Conservation (phyloP, 371 early-diverging fungal species). For the Mortierella sp. region DNA sequence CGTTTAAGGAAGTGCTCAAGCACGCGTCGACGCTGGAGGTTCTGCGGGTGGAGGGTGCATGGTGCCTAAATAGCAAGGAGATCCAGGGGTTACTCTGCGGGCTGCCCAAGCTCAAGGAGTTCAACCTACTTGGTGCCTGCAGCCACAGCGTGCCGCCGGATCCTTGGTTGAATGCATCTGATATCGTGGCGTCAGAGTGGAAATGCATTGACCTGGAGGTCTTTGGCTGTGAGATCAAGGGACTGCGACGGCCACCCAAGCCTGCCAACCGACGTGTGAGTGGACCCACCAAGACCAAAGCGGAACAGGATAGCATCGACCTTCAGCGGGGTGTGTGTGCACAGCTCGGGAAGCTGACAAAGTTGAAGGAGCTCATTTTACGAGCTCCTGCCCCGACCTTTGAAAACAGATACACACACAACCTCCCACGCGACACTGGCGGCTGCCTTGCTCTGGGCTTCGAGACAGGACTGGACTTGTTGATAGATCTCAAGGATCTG, state of each 20-base stretch:
- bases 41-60: neutral
- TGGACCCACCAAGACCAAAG: neutral
- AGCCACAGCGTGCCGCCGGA: neutral
- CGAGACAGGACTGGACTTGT: neutral
- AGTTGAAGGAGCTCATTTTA: neutral
- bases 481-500: neutral
- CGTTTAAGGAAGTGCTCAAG: neutral
- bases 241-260: neutral
- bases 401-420: neutral
- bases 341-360: neutral
- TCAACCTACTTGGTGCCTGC: neutral
- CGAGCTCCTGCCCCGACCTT: neutral
- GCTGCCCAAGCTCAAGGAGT: slow-evolving; percentile 1
- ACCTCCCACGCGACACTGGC: neutral
- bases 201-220: neutral
- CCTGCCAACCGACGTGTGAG: no score
- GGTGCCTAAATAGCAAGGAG: neutral
- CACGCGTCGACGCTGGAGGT: neutral
- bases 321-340: neutral
- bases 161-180: neutral
- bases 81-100: neutral
- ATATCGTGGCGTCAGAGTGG: neutral
- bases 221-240: neutral
- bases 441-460: neutral
- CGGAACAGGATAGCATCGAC: neutral